These are phyloP conservation scores for Magnaporthiopsis poae DNA, from an alignment of 2,329 filamentous ascomycete species.

Conservation along the genomic window DNA sequence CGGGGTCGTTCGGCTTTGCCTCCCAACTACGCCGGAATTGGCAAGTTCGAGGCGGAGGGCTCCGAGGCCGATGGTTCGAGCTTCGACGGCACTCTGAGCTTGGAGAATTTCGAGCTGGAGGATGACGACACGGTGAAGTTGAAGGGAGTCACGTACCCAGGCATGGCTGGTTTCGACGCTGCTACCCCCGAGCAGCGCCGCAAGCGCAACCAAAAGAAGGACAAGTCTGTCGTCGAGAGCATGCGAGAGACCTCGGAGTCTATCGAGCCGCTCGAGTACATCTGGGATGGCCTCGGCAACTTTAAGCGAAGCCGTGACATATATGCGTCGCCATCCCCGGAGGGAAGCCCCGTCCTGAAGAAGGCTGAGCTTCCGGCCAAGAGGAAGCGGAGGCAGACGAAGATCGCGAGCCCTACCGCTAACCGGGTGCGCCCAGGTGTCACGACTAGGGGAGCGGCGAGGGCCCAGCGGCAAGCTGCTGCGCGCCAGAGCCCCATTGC, in stretches of 20 bases:
- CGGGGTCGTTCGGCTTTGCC: constrained; percentile 11
- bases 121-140: constrained; percentile 32
- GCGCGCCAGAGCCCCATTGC: neutral
- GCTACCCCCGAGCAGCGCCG: constrained; percentile 63
- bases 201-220: constrained; percentile 70
- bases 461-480: neutral
- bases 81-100: neutral
- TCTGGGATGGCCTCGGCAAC: constrained; percentile 46
- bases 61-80: neutral
- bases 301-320: constrained; percentile 46
- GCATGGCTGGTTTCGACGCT: constrained; percentile 74
- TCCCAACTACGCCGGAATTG: neutral
- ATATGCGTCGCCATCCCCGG: constrained; percentile 48
- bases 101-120: neutral
- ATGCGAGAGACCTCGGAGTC: constrained; percentile 55
- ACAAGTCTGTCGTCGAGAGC: constrained; percentile 56
- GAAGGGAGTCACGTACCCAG: constrained; percentile 66
- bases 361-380: constrained; percentile 7
- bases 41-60: neutral
- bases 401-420: neutral
- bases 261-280: constrained; percentile 54
- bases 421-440: neutral
- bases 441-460: neutral
- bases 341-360: constrained; percentile 28
- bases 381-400: constrained; percentile 1